Percentiles rank a stretch among this genome's conserved stretches.
Evolutionary conservation across 768 basidiomycete species (phyloP).

Genomic region (Leccinellum rugosiceps): DNA sequence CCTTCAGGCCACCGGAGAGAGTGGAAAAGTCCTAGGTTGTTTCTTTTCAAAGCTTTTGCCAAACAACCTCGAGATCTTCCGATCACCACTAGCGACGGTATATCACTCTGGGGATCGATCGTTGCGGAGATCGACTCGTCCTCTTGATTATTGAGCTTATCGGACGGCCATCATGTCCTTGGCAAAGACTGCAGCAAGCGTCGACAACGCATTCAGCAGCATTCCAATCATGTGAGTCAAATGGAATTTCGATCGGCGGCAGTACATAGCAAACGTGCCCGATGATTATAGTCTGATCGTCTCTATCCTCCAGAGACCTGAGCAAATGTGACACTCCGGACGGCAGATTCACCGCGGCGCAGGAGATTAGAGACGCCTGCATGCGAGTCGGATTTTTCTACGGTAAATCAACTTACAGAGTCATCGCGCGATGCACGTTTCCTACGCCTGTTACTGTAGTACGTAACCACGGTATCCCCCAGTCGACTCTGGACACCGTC

Average conservation of each 20-base stretch:
- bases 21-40: too few species aligned
- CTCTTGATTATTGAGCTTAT: too few species aligned
- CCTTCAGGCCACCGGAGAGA: too few species aligned
- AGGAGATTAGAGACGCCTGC: too few species aligned
- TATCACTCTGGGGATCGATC: too few species aligned
- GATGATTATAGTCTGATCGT: too few species aligned
- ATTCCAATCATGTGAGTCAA: constrained; percentile 27
- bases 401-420: constrained; percentile 41
- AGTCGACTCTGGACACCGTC: constrained; percentile 42
- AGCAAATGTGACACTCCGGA: constrained; percentile 16
- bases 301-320: constrained; percentile 18
- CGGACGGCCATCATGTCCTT: constrained; percentile 15
- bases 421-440: background rate
- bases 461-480: constrained; percentile 70
- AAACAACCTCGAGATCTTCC: too few species aligned
- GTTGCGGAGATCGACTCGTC: too few species aligned
- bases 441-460: constrained; percentile 38
- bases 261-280: too few species aligned
- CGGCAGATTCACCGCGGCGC: constrained; percentile 45
- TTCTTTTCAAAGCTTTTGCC: too few species aligned
- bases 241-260: background rate
- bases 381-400: constrained; percentile 88
- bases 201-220: too few species aligned
- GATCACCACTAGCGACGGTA: too few species aligned
- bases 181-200: constrained; percentile 14